These are phyloP conservation scores for Olyra latifolia DNA, from an alignment of 176 grass and related monocot genomes.

Conservation along the genomic window DNA sequence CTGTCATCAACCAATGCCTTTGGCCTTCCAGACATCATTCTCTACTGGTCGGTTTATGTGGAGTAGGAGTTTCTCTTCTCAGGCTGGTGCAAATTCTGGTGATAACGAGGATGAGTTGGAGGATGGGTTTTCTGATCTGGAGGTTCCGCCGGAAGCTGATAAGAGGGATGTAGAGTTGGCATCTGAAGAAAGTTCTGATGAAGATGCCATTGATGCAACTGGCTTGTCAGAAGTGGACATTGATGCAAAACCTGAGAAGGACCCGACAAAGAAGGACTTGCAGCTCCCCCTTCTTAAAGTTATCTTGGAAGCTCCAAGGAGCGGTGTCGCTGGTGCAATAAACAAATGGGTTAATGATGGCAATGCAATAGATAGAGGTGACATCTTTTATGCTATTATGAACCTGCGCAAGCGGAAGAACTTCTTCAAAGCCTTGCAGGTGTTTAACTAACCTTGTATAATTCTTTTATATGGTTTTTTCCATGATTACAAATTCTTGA, in stretches of 20 bases:
- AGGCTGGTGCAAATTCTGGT: slow-evolving; percentile 52
- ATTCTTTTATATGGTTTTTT: neutral
- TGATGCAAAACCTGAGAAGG: slow-evolving; percentile 41
- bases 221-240: slow-evolving; percentile 33
- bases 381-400: slow-evolving; percentile 36
- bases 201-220: slow-evolving; percentile 37
- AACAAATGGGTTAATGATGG: slow-evolving; percentile 67
- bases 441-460: slow-evolving; percentile 26
- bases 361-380: slow-evolving; percentile 50
- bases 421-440: slow-evolving; percentile 77
- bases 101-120: slow-evolving; percentile 55
- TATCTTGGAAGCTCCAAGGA: slow-evolving; percentile 37
- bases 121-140: slow-evolving; percentile 88
- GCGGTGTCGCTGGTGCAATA: slow-evolving; percentile 28
- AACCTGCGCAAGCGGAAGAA: slow-evolving; percentile 47
- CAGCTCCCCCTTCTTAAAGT: slow-evolving; percentile 39
- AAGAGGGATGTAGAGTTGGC: slow-evolving; percentile 37
- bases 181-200: slow-evolving; percentile 57
- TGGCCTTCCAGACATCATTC: slow-evolving; percentile 8
- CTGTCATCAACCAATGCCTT: slow-evolving; percentile 29
- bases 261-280: neutral
- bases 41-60: slow-evolving; percentile 35
- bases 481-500: neutral
- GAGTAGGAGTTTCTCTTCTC: slow-evolving; percentile 64
- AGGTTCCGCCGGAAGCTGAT: slow-evolving; percentile 49